These are phyloP conservation scores for Aurinia saxatilis DNA, from an alignment of 345 rosid genomes.

Conservation along the genomic window DNA sequence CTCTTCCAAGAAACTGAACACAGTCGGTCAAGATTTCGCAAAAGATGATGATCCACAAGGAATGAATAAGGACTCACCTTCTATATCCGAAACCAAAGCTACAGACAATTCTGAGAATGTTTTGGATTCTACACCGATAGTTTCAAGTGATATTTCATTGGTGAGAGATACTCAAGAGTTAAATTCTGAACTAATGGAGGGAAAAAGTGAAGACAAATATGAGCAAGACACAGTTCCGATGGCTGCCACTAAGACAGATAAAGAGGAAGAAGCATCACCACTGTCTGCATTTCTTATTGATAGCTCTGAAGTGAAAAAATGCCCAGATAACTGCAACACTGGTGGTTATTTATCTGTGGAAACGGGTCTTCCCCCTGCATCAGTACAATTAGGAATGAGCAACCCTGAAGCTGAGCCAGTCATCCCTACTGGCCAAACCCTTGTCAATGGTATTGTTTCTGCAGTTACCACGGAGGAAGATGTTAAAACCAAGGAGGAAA, in stretches of 20 bases:
- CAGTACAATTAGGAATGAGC: not conserved
- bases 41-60: not conserved
- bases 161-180: not conserved
- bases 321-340: too few species aligned
- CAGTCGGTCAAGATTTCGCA: not conserved
- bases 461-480: not conserved
- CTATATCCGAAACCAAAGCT: not conserved
- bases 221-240: not conserved
- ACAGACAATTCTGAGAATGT: not conserved
- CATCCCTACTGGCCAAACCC: not conserved
- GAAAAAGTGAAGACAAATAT: not conserved
- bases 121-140: not conserved
- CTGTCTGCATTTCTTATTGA: too few species aligned
- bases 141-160: not conserved
- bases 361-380: not conserved
- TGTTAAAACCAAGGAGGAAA: not conserved
- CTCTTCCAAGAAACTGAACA: not conserved
- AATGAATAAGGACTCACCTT: slow-evolving; percentile 1
- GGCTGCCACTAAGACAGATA: not conserved
- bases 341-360: too few species aligned
- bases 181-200: not conserved
- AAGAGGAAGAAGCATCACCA: not conserved
- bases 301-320: too few species aligned
- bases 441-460: not conserved
- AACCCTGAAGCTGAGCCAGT: not conserved